Conservation (phyloP, 768 basidiomycete genomes). For the Pleurotus tuoliensis region DNA sequence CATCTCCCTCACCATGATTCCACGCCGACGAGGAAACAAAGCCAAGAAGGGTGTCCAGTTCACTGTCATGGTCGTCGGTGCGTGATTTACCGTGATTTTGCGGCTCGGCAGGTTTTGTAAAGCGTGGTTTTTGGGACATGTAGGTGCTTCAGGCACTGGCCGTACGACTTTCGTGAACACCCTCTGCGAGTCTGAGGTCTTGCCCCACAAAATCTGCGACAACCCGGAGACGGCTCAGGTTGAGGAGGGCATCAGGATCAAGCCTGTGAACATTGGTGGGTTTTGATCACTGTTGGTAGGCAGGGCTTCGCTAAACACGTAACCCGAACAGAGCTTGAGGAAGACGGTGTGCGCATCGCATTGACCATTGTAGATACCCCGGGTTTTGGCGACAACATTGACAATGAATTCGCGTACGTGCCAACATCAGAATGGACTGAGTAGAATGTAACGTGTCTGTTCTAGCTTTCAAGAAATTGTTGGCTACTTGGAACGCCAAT, state of each 20-base stretch:
- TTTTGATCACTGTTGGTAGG: slow-evolving; percentile 12
- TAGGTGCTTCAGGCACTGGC: slow-evolving; percentile 96
- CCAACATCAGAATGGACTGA: background rate
- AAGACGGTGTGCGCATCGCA: slow-evolving; percentile 97
- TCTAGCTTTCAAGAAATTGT: slow-evolving; percentile 94
- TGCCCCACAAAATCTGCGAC: slow-evolving; percentile 83
- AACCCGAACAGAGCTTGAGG: slow-evolving; percentile 76
- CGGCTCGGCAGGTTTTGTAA: slow-evolving; percentile 15
- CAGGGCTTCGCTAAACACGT: background rate
- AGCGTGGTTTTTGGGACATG: slow-evolving; percentile 7
- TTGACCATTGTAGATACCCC: slow-evolving; percentile 98
- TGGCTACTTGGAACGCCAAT: slow-evolving; percentile 95
- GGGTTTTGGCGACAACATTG: slow-evolving; percentile 97
- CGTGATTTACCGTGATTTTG: slow-evolving; percentile 29
- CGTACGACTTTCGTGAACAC: slow-evolving; percentile 99
- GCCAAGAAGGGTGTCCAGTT: slow-evolving; percentile 99
- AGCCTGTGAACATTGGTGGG: slow-evolving; percentile 90
- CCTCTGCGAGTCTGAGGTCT: slow-evolving; percentile 92
- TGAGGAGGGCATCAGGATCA: slow-evolving; percentile 92
- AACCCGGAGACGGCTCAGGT: slow-evolving; percentile 87
- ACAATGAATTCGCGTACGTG: slow-evolving; percentile 94
- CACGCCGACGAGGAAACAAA: slow-evolving; percentile 87
- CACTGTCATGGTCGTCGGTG: slow-evolving; percentile 97
- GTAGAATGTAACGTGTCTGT: background rate
- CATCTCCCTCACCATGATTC: slow-evolving; percentile 65